Evolutionary conservation across 257 asterid genomes (phyloP), one percentile per base, ranked within the genome.

Genomic region (Ophiorrhiza pumila): DNA sequence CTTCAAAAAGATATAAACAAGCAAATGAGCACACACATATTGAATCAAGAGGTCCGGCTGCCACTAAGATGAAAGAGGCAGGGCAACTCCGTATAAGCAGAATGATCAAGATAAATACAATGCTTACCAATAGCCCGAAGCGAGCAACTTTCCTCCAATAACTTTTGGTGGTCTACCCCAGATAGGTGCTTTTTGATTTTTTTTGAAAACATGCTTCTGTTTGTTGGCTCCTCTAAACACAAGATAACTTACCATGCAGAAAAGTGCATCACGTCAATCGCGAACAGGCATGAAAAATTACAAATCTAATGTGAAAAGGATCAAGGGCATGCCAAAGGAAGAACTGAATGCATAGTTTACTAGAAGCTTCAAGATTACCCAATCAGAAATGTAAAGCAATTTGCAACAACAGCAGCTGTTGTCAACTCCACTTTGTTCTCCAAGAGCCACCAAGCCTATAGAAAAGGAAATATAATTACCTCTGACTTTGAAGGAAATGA

Each of bases 221-320:
- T 90, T 92, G 83, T 95, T 95, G 71, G 99, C 90, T 82, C 99
- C 99, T 95, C 98, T 88, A 75, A 95, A 95, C 83, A 92, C 92
- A 23, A 70, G 71, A 79, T 95, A 95, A 79, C 98, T 95, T 84
- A n/a, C 79, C 58, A 78, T 69, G 65, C 72, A 69, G 78, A 81
- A 77, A 35, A 82, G 17, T 65, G 72, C 39, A n/a, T 63, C 67
- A 41, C 15, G 72, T 78, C 68, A 83, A 81, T 27, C 17, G 43
- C 60, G 35, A 73, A 25, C 56, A 60, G 68, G 55, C 20, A 59
- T 45, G 11, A 65, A 71, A 46, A 50, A 14, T 50, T 45, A 17
- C 65, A 50, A 46, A 71, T 74, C 59, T 46, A 75, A 65, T 34
- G 17, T 34, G n/a, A 61, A 22, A 18, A 75, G 53, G 37, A 63